Percentiles rank a stretch among this genome's conserved stretches.
Conservation (phyloP, 2,329 filamentous ascomycete species). For the Beauveria bassiana region DNA sequence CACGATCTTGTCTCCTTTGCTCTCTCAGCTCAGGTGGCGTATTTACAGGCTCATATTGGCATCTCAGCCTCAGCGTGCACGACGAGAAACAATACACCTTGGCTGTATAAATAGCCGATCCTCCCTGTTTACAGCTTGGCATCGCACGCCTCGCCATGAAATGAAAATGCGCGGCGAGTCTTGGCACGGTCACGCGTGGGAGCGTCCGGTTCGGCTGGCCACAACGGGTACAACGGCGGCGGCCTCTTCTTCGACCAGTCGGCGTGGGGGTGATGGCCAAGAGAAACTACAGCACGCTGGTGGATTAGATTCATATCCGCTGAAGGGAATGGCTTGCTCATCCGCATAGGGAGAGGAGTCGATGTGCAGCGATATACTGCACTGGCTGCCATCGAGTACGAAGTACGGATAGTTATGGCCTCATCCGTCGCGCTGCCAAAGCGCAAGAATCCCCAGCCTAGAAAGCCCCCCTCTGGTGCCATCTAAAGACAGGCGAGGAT, state of each 20-base stretch:
- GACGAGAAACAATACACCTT: not conserved
- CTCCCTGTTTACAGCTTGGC: not conserved
- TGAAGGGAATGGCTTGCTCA: not conserved
- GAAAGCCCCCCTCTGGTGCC: not conserved
- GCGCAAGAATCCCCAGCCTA: not conserved
- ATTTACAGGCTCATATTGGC: not conserved
- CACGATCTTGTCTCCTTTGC: not conserved
- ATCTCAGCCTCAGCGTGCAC: slow-evolving; percentile 3
- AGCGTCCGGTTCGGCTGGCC: not conserved
- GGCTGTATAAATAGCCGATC: not conserved
- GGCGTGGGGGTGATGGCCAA: not conserved
- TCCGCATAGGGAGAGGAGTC: no score
- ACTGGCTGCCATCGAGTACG: not conserved
- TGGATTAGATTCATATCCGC: not conserved
- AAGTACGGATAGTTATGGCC: no score
- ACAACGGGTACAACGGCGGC: not conserved
- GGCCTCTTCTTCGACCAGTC: not conserved
- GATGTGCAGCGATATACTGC: not conserved
- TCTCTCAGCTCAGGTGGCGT: not conserved
- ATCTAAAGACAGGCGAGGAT: slow-evolving; percentile 5
- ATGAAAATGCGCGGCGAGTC: not conserved
- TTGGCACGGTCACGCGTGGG: slow-evolving; percentile 1
- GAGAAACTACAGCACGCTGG: not conserved
- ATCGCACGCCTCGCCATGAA: not conserved
- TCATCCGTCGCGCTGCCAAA: no score